Evolutionary conservation across 1,284 basidiomycete genomes (phyloP).

Genomic region (Austroboletus novae-zelandiae): DNA sequence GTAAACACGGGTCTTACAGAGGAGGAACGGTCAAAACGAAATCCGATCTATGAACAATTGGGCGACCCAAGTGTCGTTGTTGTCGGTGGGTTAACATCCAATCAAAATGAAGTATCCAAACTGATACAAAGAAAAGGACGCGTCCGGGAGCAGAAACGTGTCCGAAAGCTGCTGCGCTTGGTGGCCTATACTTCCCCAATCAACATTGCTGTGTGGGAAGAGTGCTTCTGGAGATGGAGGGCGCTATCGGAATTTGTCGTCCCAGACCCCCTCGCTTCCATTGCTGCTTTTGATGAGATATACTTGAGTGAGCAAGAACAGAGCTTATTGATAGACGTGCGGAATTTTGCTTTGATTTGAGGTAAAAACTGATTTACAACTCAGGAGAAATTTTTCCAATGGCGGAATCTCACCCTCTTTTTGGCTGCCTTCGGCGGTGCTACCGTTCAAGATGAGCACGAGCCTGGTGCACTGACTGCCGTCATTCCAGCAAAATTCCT

Average conservation of each 20-base stretch:
- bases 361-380: slow-evolving; percentile 12
- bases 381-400: slow-evolving; percentile 76
- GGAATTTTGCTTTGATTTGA: background rate
- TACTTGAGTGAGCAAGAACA: slow-evolving; percentile 36
- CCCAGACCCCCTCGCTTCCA: slow-evolving; percentile 34
- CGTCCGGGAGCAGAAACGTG: slow-evolving; percentile 76
- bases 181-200: slow-evolving; percentile 62
- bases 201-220: slow-evolving; percentile 77
- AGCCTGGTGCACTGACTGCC: slow-evolving; percentile 47
- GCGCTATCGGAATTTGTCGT: slow-evolving; percentile 49
- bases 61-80: slow-evolving; percentile 70
- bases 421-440: slow-evolving; percentile 74
- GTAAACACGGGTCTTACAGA: slow-evolving; percentile 47
- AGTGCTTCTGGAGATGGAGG: slow-evolving; percentile 72
- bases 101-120: background rate
- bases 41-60: slow-evolving; percentile 72
- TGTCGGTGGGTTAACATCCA: slow-evolving; percentile 51
- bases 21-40: slow-evolving; percentile 63
- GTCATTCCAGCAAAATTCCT: slow-evolving; percentile 61
- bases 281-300: slow-evolving; percentile 35
- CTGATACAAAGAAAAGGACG: slow-evolving; percentile 44
- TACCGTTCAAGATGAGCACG: slow-evolving; percentile 54
- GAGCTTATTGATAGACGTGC: slow-evolving; percentile 41
- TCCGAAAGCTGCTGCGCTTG: slow-evolving; percentile 67
- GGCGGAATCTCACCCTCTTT: slow-evolving; percentile 87